phyloP scores from a whole-genome alignment of 106 monocot genomes.

The Acorus gramineus region DNA sequence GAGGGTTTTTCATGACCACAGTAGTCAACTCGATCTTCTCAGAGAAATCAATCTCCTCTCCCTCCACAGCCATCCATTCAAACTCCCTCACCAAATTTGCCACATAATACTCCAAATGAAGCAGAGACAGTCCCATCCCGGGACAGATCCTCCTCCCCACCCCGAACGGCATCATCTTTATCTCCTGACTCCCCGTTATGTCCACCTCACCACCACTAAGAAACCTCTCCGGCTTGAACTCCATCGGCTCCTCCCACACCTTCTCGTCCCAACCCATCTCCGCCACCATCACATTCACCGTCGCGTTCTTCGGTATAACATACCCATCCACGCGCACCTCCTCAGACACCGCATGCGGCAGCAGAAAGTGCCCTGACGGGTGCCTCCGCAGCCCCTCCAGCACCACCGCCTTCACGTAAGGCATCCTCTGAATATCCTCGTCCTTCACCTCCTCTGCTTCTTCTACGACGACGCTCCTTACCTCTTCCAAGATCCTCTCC shows the following conservation, averaged over 20 bases:
- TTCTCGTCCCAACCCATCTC: conserved; percentile 5
- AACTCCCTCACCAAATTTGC: conserved; percentile 15
- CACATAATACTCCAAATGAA: conserved; percentile 12
- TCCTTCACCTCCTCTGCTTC: neutral
- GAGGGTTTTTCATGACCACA: conserved; percentile 10
- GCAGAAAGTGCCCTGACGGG: conserved; percentile 5
- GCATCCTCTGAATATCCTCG: conserved; percentile 14
- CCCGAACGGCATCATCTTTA: conserved; percentile 20
- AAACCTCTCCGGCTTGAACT: conserved; percentile 20
- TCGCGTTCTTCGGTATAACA: conserved; percentile 8
- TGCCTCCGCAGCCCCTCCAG: conserved; percentile 11
- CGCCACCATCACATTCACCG: conserved; percentile 6
- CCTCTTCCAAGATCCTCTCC: conserved; percentile 2
- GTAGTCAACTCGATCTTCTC: conserved; percentile 7
- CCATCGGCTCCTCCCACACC: conserved; percentile 6
- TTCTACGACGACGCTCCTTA: neutral
- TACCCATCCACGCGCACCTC: conserved; percentile 2
- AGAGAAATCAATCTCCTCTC: conserved; percentile 5
- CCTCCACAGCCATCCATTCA: conserved; percentile 9
- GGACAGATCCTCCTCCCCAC: conserved; percentile 17
- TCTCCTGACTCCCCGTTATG: conserved; percentile 9
- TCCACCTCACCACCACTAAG: neutral
- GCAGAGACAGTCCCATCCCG: conserved; percentile 4
- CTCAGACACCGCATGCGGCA: conserved; percentile 4
- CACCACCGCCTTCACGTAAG: conserved; percentile 14